Conservation (phyloP, 306 rosid species). For the cucumber (Cucumis sativus) region Cucumber_9930_V3 NC_026659.2:23828501-23829000, state of each 20-base stretch:
- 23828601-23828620: background rate
- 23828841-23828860: slow-evolving; percentile 11
- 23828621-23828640: slow-evolving; percentile 40
- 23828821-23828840: slow-evolving; percentile 2
- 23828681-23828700: slow-evolving; percentile 11
- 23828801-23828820: background rate
- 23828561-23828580: background rate
- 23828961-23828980: background rate
- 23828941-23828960: slow-evolving; percentile 5
- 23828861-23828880: slow-evolving; percentile 12
- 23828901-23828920: background rate
- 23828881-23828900: background rate
- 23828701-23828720: slow-evolving; percentile 23
- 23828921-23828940: slow-evolving; percentile 3
- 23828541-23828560: slow-evolving; percentile 50
- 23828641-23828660: slow-evolving; percentile 36
- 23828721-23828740: slow-evolving; percentile 7
- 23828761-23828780: background rate
- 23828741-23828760: background rate
- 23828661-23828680: slow-evolving; percentile 36
- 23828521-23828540: slow-evolving; percentile 36
- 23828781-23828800: background rate
- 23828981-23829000: slow-evolving; percentile 1
- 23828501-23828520: slow-evolving; percentile 59
- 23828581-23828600: background rate